Evolutionary conservation across 2,329 filamentous ascomycete genomes (phyloP).

Genomic region (Diaporthe nobilis): DNA sequence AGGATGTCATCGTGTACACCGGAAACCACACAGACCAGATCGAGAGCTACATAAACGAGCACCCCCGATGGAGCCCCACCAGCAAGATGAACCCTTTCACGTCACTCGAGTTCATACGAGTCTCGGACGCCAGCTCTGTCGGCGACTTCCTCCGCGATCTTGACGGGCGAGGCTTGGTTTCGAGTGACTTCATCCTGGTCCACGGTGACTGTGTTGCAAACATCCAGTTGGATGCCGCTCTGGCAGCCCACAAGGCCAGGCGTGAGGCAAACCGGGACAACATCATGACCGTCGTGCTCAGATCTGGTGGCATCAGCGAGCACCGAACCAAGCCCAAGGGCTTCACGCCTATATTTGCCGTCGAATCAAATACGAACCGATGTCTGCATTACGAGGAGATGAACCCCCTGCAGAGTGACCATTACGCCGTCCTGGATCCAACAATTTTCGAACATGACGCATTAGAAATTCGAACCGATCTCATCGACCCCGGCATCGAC

Average conservation of each 20-base stretch:
- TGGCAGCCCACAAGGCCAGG: constrained; percentile 85
- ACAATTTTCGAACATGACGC: constrained; percentile 82
- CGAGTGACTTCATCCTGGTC: constrained; percentile 91
- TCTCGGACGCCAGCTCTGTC: constrained; percentile 84
- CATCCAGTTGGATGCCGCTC: constrained; percentile 82
- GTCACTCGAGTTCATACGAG: constrained; percentile 86
- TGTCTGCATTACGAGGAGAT: constrained; percentile 97
- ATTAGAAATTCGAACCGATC: constrained; percentile 86
- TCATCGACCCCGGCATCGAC: constrained; percentile 95
- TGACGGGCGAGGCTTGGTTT: constrained; percentile 86
- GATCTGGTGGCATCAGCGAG: constrained; percentile 77
- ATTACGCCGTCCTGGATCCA: constrained; percentile 80
- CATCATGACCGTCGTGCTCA: constrained; percentile 96
- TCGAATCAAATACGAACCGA: constrained; percentile 83
- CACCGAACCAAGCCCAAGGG: constrained; percentile 85
- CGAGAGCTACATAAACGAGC: constrained; percentile 86
- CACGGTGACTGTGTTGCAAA: constrained; percentile 95
- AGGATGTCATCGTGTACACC: constrained; percentile 93
- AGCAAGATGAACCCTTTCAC: constrained; percentile 77
- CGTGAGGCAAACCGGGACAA: constrained; percentile 90
- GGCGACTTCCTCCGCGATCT: constrained; percentile 96
- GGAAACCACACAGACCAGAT: constrained; percentile 89
- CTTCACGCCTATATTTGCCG: constrained; percentile 85
- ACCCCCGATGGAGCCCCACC: constrained; percentile 76
- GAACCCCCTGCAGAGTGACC: constrained; percentile 75